Evolutionary conservation across 305 asterid genomes (phyloP).

Genomic region (Plantago lanceolata): DNA sequence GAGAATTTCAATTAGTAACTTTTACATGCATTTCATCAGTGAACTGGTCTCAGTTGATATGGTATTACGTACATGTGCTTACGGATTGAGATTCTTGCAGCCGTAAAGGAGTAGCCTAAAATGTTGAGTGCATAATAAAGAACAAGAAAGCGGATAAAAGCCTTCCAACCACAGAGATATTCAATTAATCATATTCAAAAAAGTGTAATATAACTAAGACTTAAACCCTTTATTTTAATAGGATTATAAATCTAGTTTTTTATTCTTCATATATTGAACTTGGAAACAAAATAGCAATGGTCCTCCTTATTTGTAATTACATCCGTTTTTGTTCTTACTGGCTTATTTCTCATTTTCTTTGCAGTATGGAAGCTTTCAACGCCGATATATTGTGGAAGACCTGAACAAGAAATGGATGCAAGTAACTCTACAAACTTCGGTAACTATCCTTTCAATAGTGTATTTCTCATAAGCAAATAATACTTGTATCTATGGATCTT

Average conservation of each 20-base stretch:
- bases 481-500: background rate
- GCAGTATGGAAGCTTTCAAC: conserved; percentile 76
- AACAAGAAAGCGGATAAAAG: background rate
- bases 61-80: background rate
- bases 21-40: background rate
- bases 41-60: background rate
- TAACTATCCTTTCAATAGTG: conserved; percentile 21
- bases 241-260: too few relatives aligned
- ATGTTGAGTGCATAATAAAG: background rate
- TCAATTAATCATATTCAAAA: too few relatives aligned
- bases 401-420: conserved; percentile 90
- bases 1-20: background rate
- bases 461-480: background rate
- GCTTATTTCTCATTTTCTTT: conserved; percentile 21
- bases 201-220: too few relatives aligned
- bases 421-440: conserved; percentile 59
- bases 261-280: background rate
- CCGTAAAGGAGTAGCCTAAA: background rate
- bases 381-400: conserved; percentile 59
- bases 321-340: background rate
- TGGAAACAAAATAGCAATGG: background rate
- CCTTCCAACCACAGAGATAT: background rate
- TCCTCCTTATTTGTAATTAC: background rate
- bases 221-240: too few relatives aligned
- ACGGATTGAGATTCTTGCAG: background rate